Base-by-base conservation (phyloP, 129 eudicot species). In the Kitagawia praeruptora region DNA sequence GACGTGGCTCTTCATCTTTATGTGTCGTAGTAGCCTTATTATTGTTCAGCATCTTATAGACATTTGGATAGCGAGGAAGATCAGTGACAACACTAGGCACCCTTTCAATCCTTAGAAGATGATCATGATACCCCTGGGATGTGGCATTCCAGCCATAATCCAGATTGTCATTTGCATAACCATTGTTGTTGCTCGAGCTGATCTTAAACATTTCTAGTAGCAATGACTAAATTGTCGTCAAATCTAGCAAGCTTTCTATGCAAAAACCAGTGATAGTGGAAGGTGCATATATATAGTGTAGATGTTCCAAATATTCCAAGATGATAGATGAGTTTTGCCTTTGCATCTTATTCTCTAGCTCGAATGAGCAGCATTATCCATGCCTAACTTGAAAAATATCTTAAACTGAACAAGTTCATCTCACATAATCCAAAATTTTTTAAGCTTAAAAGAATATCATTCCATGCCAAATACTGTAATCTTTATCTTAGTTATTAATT, bases 51-150 rank as follows among this genome's bases (percentile, higher is more conserved):
- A 66, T 53, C 44, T 21, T 10, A 49, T 54, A 40, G 56, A 38
- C 67, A 70, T 75, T 83, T n/a, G 83, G 83, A 27, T 64, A 80
- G 13, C 54, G 53, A 41, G 76, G 76, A 73, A 73, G 28, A 73
- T 42, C 76, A 73, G 76, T 9, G 38, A n/a, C 53, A n/a, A 42
- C 51, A 44, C 54, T 73, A n/a, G 76, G 76, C 76, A 23, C 19
- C 54, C 51, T 40, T 19, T 71, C 75, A 1, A 40, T 40, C 47
- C 49, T 71, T 44, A n/a, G 14, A n/a, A 85, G 3, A 41, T 67
- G 77, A 13, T 76, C 81, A 25, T 75, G 63, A 77, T 79, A 76
- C 54, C 80, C 85, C 14, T 40, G 51, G 53, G 77, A 74, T 73
- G 83, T 70, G 7, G 81, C 64, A 75, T 76, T 63, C 75, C 70